Percentiles rank a stretch among this genome's conserved stretches.
Evolutionary conservation across 176 grass and related monocot species (phyloP).

Genomic region (Pontederia paniculata): DNA sequence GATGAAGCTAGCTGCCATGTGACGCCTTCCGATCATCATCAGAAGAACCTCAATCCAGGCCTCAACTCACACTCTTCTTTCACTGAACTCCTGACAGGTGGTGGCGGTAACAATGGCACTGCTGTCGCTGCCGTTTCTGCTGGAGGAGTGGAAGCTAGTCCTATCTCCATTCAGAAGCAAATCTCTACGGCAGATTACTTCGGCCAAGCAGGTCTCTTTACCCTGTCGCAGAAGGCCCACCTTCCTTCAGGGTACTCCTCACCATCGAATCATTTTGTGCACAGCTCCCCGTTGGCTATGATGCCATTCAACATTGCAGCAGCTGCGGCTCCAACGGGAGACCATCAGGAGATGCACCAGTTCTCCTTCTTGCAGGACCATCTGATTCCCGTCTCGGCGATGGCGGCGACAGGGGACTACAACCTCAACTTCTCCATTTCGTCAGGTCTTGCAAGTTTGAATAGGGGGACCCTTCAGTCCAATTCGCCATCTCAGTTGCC

Average conservation of each 20-base stretch:
- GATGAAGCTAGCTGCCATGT: constrained; percentile 6
- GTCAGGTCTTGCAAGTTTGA: constrained; percentile 21
- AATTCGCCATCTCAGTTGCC: constrained; percentile 28
- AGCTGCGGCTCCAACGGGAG: background rate
- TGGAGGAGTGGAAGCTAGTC: background rate
- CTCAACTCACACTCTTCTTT: constrained; percentile 20
- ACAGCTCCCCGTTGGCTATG: constrained; percentile 21
- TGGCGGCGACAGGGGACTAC: constrained; percentile 16
- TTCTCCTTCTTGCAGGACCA: constrained; percentile 27
- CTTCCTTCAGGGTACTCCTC: constrained; percentile 12
- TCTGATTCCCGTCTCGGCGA: constrained; percentile 8
- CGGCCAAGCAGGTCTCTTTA: constrained; percentile 8
- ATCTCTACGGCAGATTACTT: constrained; percentile 25
- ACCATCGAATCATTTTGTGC: constrained; percentile 12
- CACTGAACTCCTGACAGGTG: constrained; percentile 17
- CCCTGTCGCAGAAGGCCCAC: constrained; percentile 9
- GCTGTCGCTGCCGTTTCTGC: background rate
- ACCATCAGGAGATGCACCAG: constrained; percentile 25
- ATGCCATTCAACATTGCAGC: constrained; percentile 17
- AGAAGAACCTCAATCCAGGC: constrained; percentile 1
- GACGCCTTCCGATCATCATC: background rate
- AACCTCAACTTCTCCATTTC: constrained; percentile 22
- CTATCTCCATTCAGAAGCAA: constrained; percentile 18
- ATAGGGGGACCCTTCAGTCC: constrained; percentile 33
- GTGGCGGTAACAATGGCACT: constrained; percentile 1